A percentile compares a stretch with the other conserved stretches of the same genome.
phyloP scores from a whole-genome alignment of 306 rosid genomes.

The Albizia julibrissin region DNA sequence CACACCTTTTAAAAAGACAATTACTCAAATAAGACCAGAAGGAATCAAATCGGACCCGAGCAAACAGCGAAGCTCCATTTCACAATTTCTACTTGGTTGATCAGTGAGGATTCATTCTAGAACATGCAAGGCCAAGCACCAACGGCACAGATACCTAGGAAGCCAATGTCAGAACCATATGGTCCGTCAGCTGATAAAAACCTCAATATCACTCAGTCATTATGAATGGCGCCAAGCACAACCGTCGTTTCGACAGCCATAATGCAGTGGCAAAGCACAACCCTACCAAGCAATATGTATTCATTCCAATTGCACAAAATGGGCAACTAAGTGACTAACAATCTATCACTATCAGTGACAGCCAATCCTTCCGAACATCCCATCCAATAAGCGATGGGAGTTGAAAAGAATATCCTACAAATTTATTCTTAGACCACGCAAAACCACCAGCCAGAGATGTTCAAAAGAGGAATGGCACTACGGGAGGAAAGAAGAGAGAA shows the following conservation, averaged over 20 bases:
- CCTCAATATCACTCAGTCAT: background rate
- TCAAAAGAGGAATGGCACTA: no score
- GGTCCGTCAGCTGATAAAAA: background rate
- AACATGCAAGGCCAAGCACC: background rate
- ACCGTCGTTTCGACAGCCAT: background rate
- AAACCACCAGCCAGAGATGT: background rate
- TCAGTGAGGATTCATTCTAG: background rate
- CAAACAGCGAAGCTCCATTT: background rate
- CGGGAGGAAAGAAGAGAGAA: background rate
- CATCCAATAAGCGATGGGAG: no score
- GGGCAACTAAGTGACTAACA: background rate
- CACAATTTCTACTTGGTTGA: background rate
- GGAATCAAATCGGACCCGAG: background rate
- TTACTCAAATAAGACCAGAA: background rate
- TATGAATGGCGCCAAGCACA: background rate
- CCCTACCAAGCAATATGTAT: background rate
- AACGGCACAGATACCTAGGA: background rate
- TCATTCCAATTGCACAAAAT: background rate
- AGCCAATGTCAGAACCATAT: background rate
- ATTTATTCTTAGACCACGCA: no score
- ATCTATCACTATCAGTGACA: no score
- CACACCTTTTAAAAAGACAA: background rate
- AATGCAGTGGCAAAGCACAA: background rate
- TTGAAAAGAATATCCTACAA: no score
- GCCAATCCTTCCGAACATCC: no score